Evolutionary conservation across 306 rosid species (phyloP), one percentile per base, ranked within the genome.

Genomic region (Vachellia pachyceras): DNA sequence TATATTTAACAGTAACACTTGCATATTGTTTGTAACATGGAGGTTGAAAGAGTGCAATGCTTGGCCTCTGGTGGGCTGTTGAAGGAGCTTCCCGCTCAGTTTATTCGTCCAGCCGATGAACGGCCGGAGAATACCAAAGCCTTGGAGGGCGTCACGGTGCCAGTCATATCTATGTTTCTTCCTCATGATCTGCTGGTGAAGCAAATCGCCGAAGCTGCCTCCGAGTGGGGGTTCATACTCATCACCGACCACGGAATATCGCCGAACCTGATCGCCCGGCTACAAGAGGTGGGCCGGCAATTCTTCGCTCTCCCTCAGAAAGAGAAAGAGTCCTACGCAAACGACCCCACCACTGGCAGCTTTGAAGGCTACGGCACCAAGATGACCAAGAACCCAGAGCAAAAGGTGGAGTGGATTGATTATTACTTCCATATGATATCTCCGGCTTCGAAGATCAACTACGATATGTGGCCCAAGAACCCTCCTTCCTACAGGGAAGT

Each of bases 321-420:
- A 9, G 87, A 90, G 40, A 92, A 87, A 64, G 97, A 92, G 85
- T 57, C 20, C 1, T 87, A 87, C 6, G 89, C 94, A 6, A 90
- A 92, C 61, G 93, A 90, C 63, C 89, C 93, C 0, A 83, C 90
- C 2, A 65, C 0, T 6, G 92, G 86, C 25, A 83, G 23, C 57
- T 90, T 86, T 76, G 91, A 90, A 6, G 94, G 97, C 0, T 87
- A 92, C 54, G 97, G 94, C 10, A 89, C 97, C 3, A 92, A 79
- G 75, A 90, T 92, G 90, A 79, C 90, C 3, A 90, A 86, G 61
- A 90, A 86, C 46, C 66, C 64, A 0, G 87, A 92, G 5, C 80
- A 89, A n/a, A 92, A 89, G 69, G n/a, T 90, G 10, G 97, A 92
- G 77, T 92, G 93, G 94, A 47, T 92, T 1, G 93, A 92, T 68